Conservation (phyloP, 192 early-diverging fungal species). For the Helicostylum pulchrum region DNA sequence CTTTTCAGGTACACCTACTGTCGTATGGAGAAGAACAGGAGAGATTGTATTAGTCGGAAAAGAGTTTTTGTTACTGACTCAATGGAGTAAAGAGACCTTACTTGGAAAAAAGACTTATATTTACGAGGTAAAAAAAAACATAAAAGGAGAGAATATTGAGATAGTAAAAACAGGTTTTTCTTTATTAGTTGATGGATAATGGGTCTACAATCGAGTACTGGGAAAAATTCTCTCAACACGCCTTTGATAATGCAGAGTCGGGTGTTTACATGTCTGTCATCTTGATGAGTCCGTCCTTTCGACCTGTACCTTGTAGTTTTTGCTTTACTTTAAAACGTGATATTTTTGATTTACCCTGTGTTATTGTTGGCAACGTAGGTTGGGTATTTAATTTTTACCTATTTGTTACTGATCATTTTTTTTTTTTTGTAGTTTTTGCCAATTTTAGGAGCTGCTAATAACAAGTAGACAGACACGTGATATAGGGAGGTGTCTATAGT, state of each 20-base stretch:
- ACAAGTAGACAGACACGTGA: neutral
- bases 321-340: conserved; percentile 95
- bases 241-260: conserved; percentile 89
- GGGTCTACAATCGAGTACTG: conserved; percentile 89
- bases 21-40: conserved; percentile 92
- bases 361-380: conserved; percentile 72
- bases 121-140: conserved; percentile 53
- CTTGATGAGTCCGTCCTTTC: conserved; percentile 65
- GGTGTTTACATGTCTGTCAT: conserved; percentile 82
- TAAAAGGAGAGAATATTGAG: neutral
- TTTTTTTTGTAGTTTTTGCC: conserved; percentile 19
- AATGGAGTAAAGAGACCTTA: conserved; percentile 84
- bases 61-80: conserved; percentile 89
- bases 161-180: no score
- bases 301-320: conserved; percentile 81
- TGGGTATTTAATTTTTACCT: no score
- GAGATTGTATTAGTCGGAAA: conserved; percentile 93
- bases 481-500: no score
- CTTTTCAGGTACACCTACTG: conserved; percentile 91
- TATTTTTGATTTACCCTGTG: conserved; percentile 91
- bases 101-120: conserved; percentile 76
- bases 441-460: conserved; percentile 7
- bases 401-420: no score
- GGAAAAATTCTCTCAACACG: conserved; percentile 88
- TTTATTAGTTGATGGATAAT: conserved; percentile 81